These are phyloP conservation scores for Cunninghamia lanceolata DNA, from an alignment of 75 land plant species.

Conservation along the genomic window DNA sequence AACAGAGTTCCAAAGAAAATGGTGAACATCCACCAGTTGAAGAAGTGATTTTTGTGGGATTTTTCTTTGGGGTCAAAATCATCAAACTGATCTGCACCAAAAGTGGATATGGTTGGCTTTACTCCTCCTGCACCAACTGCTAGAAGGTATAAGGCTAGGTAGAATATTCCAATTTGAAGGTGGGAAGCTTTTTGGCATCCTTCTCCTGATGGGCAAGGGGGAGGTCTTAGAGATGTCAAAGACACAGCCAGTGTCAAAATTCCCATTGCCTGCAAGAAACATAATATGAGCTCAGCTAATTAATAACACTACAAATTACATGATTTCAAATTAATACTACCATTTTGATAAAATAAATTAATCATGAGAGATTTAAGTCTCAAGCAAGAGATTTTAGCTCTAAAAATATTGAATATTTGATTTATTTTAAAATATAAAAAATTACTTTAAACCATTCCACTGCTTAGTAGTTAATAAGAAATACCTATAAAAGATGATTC, in stretches of 20 bases:
- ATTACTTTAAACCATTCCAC: too few species aligned
- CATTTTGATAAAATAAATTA: too few species aligned
- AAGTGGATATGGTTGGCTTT: constrained; percentile 86
- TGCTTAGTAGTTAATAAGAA: too few species aligned
- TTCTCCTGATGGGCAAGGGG: constrained; percentile 30
- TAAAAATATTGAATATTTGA: too few species aligned
- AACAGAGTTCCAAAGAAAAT: constrained; percentile 48
- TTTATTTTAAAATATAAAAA: too few species aligned
- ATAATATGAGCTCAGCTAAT: not conserved
- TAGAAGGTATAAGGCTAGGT: constrained; percentile 73
- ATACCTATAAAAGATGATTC: too few species aligned
- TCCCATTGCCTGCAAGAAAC: constrained; percentile 40
- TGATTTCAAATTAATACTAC: too few species aligned
- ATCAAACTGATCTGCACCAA: constrained; percentile 81
- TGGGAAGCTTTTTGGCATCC: constrained; percentile 52
- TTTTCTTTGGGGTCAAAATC: too few species aligned
- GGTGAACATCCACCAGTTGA: constrained; percentile 80
- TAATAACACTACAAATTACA: not conserved
- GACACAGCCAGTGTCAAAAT: constrained; percentile 82
- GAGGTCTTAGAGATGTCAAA: constrained; percentile 59
- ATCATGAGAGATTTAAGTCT: too few species aligned
- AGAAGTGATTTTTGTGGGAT: constrained; percentile 73
- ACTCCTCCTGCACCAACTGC: constrained; percentile 91
- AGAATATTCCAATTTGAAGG: constrained; percentile 28
- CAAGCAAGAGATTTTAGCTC: constrained; percentile 10